Evolutionary conservation across 495 filamentous ascomycete species (phyloP).

Genomic region (Amniculicola lignicola): DNA sequence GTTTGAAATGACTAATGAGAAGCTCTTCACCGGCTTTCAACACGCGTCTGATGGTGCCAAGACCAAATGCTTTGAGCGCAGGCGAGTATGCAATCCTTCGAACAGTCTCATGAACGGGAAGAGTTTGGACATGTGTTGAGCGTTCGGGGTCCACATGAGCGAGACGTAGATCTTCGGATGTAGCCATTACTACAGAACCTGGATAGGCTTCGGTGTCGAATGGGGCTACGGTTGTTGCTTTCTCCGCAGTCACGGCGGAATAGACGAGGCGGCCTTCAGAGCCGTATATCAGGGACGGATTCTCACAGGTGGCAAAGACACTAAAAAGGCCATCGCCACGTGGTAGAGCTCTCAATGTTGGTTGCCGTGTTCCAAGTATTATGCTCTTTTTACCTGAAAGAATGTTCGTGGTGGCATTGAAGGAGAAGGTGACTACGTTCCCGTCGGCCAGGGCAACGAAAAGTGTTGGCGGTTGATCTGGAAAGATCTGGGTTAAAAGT

Average conservation of each 20-base stretch:
- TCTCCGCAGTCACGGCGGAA: conserved; percentile 91
- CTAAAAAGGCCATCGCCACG: conserved; percentile 62
- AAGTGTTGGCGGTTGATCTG: conserved; percentile 63
- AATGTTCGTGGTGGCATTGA: conserved; percentile 56
- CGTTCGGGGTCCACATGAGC: conserved; percentile 78
- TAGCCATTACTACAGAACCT: conserved; percentile 74
- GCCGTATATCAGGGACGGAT: conserved; percentile 88
- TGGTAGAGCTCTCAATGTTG: conserved; percentile 74
- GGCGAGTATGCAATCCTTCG: conserved; percentile 83
- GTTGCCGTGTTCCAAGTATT: conserved; percentile 80
- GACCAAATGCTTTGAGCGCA: conserved; percentile 73
- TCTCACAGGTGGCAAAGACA: conserved; percentile 90
- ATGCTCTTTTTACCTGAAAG: conserved; percentile 74
- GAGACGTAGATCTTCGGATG: conserved; percentile 71
- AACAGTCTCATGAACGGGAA: conserved; percentile 76
- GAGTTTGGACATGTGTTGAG: conserved; percentile 78
- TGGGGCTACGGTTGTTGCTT: conserved; percentile 72
- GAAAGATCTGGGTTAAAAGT: conserved; percentile 68
- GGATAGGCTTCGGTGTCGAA: conserved; percentile 83
- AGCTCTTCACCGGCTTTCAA: conserved; percentile 56
- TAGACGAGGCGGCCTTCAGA: conserved; percentile 85
- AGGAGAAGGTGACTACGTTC: conserved; percentile 78
- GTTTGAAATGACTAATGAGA: conserved; percentile 58
- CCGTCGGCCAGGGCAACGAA: conserved; percentile 96
- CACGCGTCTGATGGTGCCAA: conserved; percentile 74